Base-by-base conservation (phyloP, 225 moss, liverwort and hornwort genomes). In the Sphagnum tenellum region DNA sequence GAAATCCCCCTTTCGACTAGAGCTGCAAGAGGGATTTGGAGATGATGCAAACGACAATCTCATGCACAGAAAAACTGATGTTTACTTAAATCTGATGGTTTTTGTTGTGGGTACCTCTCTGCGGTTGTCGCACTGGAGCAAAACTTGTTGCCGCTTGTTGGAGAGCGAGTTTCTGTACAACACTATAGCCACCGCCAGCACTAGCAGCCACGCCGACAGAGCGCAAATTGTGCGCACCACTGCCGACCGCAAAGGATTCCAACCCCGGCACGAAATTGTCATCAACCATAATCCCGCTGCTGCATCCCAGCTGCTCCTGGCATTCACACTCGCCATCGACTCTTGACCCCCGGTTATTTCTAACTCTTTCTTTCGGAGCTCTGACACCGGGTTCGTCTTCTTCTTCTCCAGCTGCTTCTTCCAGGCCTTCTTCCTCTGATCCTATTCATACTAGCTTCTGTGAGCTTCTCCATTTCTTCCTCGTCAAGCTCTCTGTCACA, bases 121-220 rank as follows among this genome's bases (percentile, higher is more conserved):
- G 2, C 67, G 73, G 69, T 75, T 84, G 64, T 75, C 80, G 59
- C 84, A 84, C 68, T 84, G 80, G 1, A 84, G 80, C 56, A 53
- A 51, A 3, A 84, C 69, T 67, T 80, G 77, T 64, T 84, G 77
- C 45, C 80, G 80, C 66, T 78, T 81, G 12, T 75, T 84, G 6
- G 55, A 50, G 61, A 84, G 47, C 7, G 66, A 48, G 50, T 45
- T 71, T 63, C 71, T 72, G 46, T 80, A 81, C 49, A 78, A 77
- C 46, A 81, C 49, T 5, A 81, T 58, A 12, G 80, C 80, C 6
- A 84, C 84, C 9, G 79, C 72, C 13, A 80, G 12, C 56, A 84
- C 80, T 75, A 75, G 56, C 5, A 64, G 49, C 11, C 51, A 7
- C 9, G 84, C 77, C 9, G 62, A 71, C 54, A 75, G 0, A 4